Percentiles rank a stretch among this genome's conserved stretches.
phyloP scores from a whole-genome alignment of 108 stramenopile species.

The Parmales sp. region DNA sequence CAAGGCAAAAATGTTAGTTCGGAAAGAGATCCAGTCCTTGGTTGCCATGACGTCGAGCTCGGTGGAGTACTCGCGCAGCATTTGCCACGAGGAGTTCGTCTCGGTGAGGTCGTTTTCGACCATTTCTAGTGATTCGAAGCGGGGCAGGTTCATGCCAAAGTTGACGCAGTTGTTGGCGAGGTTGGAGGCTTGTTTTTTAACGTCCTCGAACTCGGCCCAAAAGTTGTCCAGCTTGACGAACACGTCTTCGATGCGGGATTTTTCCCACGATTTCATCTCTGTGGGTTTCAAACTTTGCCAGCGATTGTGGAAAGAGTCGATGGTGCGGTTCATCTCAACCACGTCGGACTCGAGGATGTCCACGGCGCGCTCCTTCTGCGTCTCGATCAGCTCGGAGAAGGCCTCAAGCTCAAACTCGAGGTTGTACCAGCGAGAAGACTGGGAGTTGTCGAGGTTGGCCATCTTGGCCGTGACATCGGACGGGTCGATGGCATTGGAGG shows the following conservation, averaged over 20 bases:
- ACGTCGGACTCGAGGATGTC: constrained; percentile 34
- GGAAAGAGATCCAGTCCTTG: constrained; percentile 49
- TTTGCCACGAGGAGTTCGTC: constrained; percentile 25
- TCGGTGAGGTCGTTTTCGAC: constrained; percentile 28
- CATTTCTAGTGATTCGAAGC: constrained; percentile 29
- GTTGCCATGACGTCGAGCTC: constrained; percentile 23
- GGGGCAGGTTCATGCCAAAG: constrained; percentile 38
- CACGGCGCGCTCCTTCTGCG: constrained; percentile 46
- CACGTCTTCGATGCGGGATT: constrained; percentile 15
- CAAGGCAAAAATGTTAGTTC: constrained; percentile 38
- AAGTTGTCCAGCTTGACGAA: constrained; percentile 38
- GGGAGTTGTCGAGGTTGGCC: constrained; percentile 26
- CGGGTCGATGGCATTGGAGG: constrained; percentile 22
- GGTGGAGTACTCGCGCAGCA: constrained; percentile 29
- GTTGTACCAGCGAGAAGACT: constrained; percentile 39
- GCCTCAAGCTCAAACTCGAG: constrained; percentile 45
- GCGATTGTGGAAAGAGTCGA: constrained; percentile 38
- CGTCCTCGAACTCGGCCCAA: constrained; percentile 30
- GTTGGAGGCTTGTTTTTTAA: constrained; percentile 19
- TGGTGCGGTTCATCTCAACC: constrained; percentile 4
- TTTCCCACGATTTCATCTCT: constrained; percentile 29
- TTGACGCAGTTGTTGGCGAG: constrained; percentile 26
- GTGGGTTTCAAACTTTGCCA: constrained; percentile 41
- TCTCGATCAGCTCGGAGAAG: constrained; percentile 47
- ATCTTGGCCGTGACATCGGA: constrained; percentile 14